phyloP scores from a whole-genome alignment of 78 protist genomes.

The Bigelowiella natans region DNA sequence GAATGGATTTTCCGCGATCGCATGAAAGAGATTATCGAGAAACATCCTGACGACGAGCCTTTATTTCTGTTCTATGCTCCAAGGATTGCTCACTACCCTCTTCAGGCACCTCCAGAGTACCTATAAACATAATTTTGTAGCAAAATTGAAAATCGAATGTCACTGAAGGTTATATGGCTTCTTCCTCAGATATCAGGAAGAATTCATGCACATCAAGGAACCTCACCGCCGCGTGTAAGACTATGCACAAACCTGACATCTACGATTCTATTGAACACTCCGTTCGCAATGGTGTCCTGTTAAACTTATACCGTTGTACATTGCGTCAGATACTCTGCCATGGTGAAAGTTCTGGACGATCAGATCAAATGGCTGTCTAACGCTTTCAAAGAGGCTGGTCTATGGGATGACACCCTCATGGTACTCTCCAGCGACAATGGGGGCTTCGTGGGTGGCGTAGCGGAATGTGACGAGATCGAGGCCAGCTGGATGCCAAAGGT shows the following conservation, averaged over 20 bases:
- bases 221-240: too few relatives aligned
- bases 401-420: conserved; percentile 38
- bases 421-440: conserved; percentile 37
- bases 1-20: conserved; percentile 19
- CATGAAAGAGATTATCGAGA: background rate
- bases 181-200: too few relatives aligned
- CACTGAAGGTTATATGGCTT: too few relatives aligned
- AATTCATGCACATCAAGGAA: too few relatives aligned
- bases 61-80: conserved; percentile 21
- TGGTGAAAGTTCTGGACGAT: conserved; percentile 25
- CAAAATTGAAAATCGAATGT: too few relatives aligned
- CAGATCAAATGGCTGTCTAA: background rate
- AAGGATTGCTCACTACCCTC: conserved; percentile 15
- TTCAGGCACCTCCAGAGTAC: conserved; percentile 1
- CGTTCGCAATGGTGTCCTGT: too few relatives aligned
- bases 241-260: too few relatives aligned
- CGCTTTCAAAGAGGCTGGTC: background rate
- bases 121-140: background rate
- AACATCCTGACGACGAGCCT: background rate
- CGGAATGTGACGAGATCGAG: too few relatives aligned
- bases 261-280: too few relatives aligned
- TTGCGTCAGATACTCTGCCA: background rate
- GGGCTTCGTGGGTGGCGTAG: too few relatives aligned
- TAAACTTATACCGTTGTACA: too few relatives aligned
- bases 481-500: background rate